phyloP scores from a whole-genome alignment of 176 grass and related monocot genomes.

The Saccharum spontaneum region DNA sequence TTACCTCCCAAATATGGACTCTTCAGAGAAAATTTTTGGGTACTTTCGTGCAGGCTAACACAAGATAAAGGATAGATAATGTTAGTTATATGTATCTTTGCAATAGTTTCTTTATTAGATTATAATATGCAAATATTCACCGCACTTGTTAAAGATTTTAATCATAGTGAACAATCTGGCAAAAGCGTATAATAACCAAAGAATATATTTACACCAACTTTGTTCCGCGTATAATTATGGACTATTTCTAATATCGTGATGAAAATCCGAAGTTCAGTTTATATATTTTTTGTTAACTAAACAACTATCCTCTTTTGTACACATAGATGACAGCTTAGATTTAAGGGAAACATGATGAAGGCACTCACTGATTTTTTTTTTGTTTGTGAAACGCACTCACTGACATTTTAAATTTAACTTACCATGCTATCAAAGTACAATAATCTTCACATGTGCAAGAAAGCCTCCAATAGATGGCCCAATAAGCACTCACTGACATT shows the following conservation, averaged over 20 bases:
- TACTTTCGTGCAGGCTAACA: slow-evolving; percentile 60
- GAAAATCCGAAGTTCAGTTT: neutral
- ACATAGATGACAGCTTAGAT: neutral
- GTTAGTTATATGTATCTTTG: slow-evolving; percentile 17
- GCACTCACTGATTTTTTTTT: neutral
- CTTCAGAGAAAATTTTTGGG: slow-evolving; percentile 52
- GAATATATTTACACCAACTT: neutral
- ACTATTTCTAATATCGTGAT: neutral
- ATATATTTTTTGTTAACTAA: neutral
- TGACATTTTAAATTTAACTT: neutral
- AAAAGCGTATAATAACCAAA: neutral
- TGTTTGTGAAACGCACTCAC: neutral
- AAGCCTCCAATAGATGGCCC: slow-evolving; percentile 77
- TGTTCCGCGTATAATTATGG: neutral
- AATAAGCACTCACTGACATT: slow-evolving; percentile 26
- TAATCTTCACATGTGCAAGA: slow-evolving; percentile 55
- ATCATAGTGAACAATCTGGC: neutral
- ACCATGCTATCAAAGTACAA: neutral
- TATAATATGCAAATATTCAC: neutral
- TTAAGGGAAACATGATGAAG: neutral
- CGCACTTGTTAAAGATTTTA: neutral
- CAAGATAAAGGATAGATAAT: slow-evolving; percentile 20
- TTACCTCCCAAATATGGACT: slow-evolving; percentile 73
- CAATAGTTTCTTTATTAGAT: neutral
- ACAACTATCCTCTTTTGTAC: neutral